Percentiles rank a stretch among this genome's conserved stretches.
Evolutionary conservation across 768 basidiomycete genomes (phyloP).

Genomic region (Amanita muscaria): DNA sequence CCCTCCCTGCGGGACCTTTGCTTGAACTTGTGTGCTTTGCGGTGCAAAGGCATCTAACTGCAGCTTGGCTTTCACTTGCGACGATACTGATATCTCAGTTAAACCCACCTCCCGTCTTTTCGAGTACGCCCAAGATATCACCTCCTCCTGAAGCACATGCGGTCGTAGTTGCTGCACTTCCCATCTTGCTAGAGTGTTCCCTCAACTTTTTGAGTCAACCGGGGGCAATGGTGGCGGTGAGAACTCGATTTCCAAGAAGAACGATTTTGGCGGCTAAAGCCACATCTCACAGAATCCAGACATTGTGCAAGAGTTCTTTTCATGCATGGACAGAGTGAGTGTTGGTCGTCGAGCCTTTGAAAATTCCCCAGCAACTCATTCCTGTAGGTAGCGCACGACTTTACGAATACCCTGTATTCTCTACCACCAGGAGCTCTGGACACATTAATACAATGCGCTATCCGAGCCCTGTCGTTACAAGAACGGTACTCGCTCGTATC

Average conservation of each 20-base stretch:
- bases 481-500: constrained; percentile 82
- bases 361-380: constrained; percentile 5
- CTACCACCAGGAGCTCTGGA: constrained; percentile 57
- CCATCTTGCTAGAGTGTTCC: constrained; percentile 50
- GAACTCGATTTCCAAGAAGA: constrained; percentile 21
- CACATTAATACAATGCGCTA: constrained; percentile 61
- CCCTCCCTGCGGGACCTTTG: constrained; percentile 73
- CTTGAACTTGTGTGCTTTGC: constrained; percentile 73
- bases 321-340: constrained; percentile 67
- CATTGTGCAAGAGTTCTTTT: constrained; percentile 84
- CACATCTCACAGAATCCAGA: constrained; percentile 68
- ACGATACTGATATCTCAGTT: constrained; percentile 76
- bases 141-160: constrained; percentile 48
- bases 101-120: constrained; percentile 55
- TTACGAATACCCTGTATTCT: constrained; percentile 49
- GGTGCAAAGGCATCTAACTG: constrained; percentile 61
- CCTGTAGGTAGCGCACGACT: constrained; percentile 45
- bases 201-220: constrained; percentile 43
- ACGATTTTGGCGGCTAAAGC: not conserved
- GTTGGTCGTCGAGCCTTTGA: not conserved
- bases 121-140: constrained; percentile 35
- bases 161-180: constrained; percentile 47
- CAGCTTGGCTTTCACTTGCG: constrained; percentile 79
- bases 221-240: constrained; percentile 63
- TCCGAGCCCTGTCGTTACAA: constrained; percentile 59